phyloP scores from a whole-genome alignment of 1,139 yeast species.

The Diutina mesorugosa region DNA sequence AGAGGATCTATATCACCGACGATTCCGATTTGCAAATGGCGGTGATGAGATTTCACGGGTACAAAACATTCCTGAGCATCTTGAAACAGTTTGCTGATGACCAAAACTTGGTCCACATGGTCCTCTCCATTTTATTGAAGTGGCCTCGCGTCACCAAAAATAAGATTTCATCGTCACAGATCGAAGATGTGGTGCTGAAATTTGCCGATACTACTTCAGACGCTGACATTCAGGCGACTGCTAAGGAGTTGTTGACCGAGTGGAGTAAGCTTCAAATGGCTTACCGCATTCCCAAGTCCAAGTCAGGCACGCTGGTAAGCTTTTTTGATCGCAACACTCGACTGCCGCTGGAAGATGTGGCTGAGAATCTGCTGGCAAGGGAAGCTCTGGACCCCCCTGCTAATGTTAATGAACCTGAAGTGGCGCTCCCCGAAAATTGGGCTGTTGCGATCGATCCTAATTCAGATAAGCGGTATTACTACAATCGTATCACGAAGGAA shows the following conservation, averaged over 20 bases:
- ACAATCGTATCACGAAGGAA: conserved; percentile 29
- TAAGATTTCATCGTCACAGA: conserved; percentile 67
- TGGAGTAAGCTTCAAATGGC: conserved; percentile 78
- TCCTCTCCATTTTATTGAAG: conserved; percentile 43
- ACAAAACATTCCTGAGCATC: conserved; percentile 59
- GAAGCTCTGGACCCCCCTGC: conserved; percentile 11
- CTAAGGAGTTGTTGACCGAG: conserved; percentile 37
- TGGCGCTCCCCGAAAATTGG: conserved; percentile 39
- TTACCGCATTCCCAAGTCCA: conserved; percentile 60
- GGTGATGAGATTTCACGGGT: conserved; percentile 76
- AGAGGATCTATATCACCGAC: conserved; percentile 47
- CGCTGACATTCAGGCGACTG: conserved; percentile 17
- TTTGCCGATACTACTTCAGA: conserved; percentile 16
- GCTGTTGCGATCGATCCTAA: conserved; percentile 33
- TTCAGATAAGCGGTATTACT: conserved; percentile 36
- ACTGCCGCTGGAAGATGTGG: conserved; percentile 3
- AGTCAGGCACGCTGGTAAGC: conserved; percentile 10
- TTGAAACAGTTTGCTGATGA: conserved; percentile 16
- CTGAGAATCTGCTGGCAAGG: conserved; percentile 20
- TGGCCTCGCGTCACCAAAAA: conserved; percentile 83
- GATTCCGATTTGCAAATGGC: conserved; percentile 43
- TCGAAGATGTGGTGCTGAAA: conserved; percentile 49
- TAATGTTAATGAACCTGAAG: conserved; percentile 5
- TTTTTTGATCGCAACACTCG: conserved; percentile 16
- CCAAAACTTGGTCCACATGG: conserved; percentile 23